Conservation (phyloP, 108 stramenopile genomes). For the Pseudonitzschia delicatissima region DNA sequence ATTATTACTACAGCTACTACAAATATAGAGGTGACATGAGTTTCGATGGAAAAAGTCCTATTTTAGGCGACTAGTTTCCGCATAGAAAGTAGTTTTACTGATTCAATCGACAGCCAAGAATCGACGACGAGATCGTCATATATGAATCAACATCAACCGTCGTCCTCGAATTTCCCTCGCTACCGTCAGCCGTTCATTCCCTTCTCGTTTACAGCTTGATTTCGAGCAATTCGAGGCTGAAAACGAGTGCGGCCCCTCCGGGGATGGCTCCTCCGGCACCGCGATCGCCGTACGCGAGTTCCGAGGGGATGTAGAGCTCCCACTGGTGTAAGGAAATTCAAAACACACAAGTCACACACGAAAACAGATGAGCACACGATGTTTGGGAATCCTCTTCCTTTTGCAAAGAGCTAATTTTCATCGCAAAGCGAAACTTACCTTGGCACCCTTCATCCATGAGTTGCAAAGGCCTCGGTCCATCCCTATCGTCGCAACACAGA, state of each 20-base stretch:
- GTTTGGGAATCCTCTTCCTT: background rate
- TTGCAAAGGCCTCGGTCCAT: slow-evolving; percentile 93
- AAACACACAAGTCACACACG: background rate
- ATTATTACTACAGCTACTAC: no score
- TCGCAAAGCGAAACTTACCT: slow-evolving; percentile 10
- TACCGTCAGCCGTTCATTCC: no score
- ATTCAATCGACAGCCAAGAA: no score
- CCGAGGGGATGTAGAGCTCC: slow-evolving; percentile 93
- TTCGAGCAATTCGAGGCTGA: slow-evolving; percentile 88
- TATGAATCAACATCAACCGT: no score
- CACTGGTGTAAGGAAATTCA: slow-evolving; percentile 38
- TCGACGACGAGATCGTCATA: no score
- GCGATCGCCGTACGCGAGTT: slow-evolving; percentile 88
- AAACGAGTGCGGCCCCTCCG: slow-evolving; percentile 82
- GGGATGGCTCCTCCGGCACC: slow-evolving; percentile 73
- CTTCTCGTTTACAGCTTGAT: no score
- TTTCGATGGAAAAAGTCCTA: no score
- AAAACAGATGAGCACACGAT: background rate
- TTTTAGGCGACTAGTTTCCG: no score
- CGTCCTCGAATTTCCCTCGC: no score
- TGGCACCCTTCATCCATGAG: slow-evolving; percentile 96
- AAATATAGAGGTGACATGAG: no score
- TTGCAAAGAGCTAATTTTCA: background rate
- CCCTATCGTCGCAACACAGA: no score
- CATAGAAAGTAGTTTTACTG: no score